Percentiles rank a stretch among this genome's conserved stretches.
These are phyloP conservation scores for Rhodomyrtus tomentosa DNA, from an alignment of 345 rosid genomes.

Conservation along the genomic window DNA sequence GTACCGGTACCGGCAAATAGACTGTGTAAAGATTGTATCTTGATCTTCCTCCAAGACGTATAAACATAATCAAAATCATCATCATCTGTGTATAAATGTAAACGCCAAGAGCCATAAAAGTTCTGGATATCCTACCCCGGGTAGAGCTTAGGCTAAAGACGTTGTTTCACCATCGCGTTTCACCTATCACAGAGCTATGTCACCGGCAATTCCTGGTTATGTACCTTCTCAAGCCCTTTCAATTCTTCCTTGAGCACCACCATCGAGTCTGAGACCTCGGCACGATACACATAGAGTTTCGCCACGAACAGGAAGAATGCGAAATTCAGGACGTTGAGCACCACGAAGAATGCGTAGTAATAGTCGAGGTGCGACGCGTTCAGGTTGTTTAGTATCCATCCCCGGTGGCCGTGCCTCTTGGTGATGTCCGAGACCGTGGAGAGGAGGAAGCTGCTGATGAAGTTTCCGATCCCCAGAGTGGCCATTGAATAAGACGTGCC, in stretches of 20 bases:
- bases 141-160: neutral
- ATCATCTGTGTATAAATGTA: neutral
- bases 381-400: constrained; percentile 73
- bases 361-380: constrained; percentile 66
- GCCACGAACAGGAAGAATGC: constrained; percentile 41
- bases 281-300: constrained; percentile 55
- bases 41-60: neutral
- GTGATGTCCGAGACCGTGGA: constrained; percentile 48
- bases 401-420: constrained; percentile 28
- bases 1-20: neutral
- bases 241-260: constrained; percentile 37
- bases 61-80: neutral
- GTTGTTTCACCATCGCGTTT: neutral
- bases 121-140: neutral
- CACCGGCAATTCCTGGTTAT: constrained; percentile 3
- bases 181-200: neutral
- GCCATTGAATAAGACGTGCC: constrained; percentile 62
- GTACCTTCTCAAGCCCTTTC: constrained; percentile 9
- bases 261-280: constrained; percentile 51
- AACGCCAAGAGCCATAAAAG: neutral
- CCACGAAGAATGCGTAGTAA: constrained; percentile 56
- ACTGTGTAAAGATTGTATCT: neutral
- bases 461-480: constrained; percentile 50
- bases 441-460: constrained; percentile 65
- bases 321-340: constrained; percentile 49